Evolutionary conservation across 768 basidiomycete genomes (phyloP).

Genomic region (Pleurotus tuoliensis): DNA sequence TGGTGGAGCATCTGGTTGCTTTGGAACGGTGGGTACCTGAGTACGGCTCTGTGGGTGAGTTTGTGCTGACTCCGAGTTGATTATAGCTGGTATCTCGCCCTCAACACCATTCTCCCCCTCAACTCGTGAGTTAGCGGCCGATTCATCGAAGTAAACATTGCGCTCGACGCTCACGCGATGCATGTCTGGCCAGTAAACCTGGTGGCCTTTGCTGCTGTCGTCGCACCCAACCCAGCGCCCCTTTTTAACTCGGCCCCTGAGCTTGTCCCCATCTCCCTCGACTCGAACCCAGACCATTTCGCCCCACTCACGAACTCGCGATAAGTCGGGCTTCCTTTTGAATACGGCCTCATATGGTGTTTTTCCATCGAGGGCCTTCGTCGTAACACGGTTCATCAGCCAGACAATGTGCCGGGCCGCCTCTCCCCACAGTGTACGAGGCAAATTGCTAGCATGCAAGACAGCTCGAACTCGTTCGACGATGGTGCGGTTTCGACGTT

Average conservation of each 20-base stretch:
- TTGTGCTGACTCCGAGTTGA: background rate
- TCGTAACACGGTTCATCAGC: slow-evolving; percentile 29
- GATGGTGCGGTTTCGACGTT: slow-evolving; percentile 34
- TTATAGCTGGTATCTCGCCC: too few species aligned
- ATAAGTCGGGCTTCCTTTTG: slow-evolving; percentile 27
- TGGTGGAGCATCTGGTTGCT: background rate
- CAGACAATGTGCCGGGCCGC: slow-evolving; percentile 29
- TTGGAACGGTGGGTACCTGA: background rate
- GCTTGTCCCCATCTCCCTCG: slow-evolving; percentile 19
- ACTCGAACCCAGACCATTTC: slow-evolving; percentile 27
- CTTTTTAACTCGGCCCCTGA: slow-evolving; percentile 15
- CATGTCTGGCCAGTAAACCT: slow-evolving; percentile 30
- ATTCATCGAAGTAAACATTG: slow-evolving; percentile 18
- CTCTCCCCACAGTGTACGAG: slow-evolving; percentile 34
- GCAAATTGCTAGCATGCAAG: slow-evolving; percentile 30
- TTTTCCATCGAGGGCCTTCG: slow-evolving; percentile 19
- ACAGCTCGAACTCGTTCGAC: slow-evolving; percentile 29
- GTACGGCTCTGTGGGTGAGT: background rate
- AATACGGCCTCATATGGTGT: slow-evolving; percentile 25
- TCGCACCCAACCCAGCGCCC: slow-evolving; percentile 23
- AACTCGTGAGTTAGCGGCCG: slow-evolving; percentile 12
- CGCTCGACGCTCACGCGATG: slow-evolving; percentile 23
- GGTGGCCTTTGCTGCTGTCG: slow-evolving; percentile 20
- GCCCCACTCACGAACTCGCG: slow-evolving; percentile 27
- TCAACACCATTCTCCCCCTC: slow-evolving; percentile 22